Evolutionary conservation across 352 stramenopile species (phyloP).

Genomic region (Phytophthora pisi): DNA sequence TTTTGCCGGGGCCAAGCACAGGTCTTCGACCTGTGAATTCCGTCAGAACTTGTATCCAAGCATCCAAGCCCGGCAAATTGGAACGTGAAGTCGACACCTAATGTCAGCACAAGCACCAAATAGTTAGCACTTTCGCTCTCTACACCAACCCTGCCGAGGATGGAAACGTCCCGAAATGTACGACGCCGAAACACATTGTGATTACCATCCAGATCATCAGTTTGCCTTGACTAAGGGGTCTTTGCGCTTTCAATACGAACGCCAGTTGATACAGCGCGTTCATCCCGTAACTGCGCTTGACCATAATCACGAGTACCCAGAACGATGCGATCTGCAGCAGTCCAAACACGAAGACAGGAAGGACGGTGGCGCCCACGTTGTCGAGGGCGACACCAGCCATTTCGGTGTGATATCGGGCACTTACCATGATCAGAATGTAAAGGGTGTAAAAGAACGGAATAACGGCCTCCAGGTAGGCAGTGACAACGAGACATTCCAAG

Average conservation of each 20-base stretch:
- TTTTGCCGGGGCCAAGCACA: no score
- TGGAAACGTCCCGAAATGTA: neutral
- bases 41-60: no score
- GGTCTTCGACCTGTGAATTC: no score
- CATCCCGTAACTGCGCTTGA: neutral
- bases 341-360: neutral
- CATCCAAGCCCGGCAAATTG: neutral
- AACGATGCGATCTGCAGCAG: neutral
- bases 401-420: neutral
- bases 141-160: neutral
- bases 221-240: neutral
- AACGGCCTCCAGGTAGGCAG: neutral
- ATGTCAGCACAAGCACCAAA: neutral
- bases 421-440: neutral
- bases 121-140: no score
- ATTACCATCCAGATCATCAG: neutral
- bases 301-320: neutral
- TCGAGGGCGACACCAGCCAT: neutral
- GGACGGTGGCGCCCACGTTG: neutral
- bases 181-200: neutral
- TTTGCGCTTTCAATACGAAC: neutral
- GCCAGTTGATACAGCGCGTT: neutral
- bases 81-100: neutral
- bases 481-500: neutral
- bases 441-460: neutral